Percentiles rank a stretch among this genome's conserved stretches.
phyloP scores from a whole-genome alignment of 306 rosid species.

The Prosopis cineraria region DNA sequence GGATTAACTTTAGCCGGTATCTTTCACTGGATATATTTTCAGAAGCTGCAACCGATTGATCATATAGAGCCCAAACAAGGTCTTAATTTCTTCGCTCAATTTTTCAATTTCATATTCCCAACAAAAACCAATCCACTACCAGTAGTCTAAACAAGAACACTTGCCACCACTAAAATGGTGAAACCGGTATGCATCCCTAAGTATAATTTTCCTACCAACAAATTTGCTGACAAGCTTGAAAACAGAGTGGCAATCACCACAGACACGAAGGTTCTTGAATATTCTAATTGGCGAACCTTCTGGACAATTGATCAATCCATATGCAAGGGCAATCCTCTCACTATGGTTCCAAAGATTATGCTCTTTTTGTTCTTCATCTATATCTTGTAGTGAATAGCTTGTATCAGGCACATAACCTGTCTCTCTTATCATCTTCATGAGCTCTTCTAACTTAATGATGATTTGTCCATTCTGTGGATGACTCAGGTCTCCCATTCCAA shows the following conservation, averaged over 20 bases:
- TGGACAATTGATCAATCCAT: slow-evolving; percentile 68
- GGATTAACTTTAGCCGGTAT: background rate
- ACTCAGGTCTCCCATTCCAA: slow-evolving; percentile 79
- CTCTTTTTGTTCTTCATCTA: slow-evolving; percentile 91
- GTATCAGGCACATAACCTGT: slow-evolving; percentile 86
- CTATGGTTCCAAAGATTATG: slow-evolving; percentile 96
- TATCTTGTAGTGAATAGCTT: slow-evolving; percentile 81
- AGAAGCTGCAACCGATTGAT: background rate
- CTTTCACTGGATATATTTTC: background rate
- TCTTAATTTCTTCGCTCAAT: background rate
- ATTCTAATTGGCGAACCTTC: slow-evolving; percentile 65
- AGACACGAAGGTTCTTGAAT: slow-evolving; percentile 91
- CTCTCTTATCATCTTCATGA: slow-evolving; percentile 66
- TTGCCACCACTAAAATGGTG: slow-evolving; percentile 82
- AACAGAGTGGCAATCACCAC: slow-evolving; percentile 95
- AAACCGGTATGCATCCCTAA: slow-evolving; percentile 86
- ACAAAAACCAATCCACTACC: slow-evolving; percentile 51
- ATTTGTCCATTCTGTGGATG: slow-evolving; percentile 60
- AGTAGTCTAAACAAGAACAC: slow-evolving; percentile 88
- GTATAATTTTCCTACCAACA: slow-evolving; percentile 62
- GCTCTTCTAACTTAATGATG: slow-evolving; percentile 66
- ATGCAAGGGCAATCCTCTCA: slow-evolving; percentile 92
- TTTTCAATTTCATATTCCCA: background rate
- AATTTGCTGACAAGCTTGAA: slow-evolving; percentile 68
- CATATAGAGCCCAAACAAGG: background rate